phyloP scores from a whole-genome alignment of 108 stramenopile species.

The Skeletonema potamos region DNA sequence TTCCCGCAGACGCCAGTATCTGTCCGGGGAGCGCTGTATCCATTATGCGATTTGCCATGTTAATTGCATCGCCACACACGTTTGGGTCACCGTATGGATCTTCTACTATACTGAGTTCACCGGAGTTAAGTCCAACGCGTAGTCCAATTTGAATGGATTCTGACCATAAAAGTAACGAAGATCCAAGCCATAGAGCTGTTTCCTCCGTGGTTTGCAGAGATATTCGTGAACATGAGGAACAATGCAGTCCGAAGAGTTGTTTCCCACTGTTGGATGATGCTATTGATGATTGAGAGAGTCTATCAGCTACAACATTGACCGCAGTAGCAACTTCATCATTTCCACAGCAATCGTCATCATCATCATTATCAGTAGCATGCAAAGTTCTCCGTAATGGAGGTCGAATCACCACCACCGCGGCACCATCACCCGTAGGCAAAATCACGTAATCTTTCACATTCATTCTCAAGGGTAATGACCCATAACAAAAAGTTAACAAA shows the following conservation, averaged over 20 bases:
- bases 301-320: background rate
- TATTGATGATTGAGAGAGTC: background rate
- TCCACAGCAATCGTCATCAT: no score
- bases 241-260: background rate
- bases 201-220: slow-evolving; percentile 21
- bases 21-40: slow-evolving; percentile 29
- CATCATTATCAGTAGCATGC: background rate
- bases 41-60: slow-evolving; percentile 28
- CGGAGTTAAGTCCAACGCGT: slow-evolving; percentile 27
- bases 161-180: slow-evolving; percentile 28
- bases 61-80: slow-evolving; percentile 38
- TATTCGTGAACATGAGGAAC: slow-evolving; percentile 1
- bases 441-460: slow-evolving; percentile 26
- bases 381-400: slow-evolving; percentile 1
- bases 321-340: background rate
- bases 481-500: slow-evolving; percentile 19
- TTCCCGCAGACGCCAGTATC: slow-evolving; percentile 19
- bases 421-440: slow-evolving; percentile 35
- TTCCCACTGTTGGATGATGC: background rate
- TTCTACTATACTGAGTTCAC: slow-evolving; percentile 17
- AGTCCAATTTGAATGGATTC: slow-evolving; percentile 17
- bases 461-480: background rate
- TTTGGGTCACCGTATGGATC: slow-evolving; percentile 38
- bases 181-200: slow-evolving; percentile 35
- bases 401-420: slow-evolving; percentile 25